Conservation (phyloP, 2,329 filamentous ascomycete genomes). For the Phialophora verrucosa region DNA sequence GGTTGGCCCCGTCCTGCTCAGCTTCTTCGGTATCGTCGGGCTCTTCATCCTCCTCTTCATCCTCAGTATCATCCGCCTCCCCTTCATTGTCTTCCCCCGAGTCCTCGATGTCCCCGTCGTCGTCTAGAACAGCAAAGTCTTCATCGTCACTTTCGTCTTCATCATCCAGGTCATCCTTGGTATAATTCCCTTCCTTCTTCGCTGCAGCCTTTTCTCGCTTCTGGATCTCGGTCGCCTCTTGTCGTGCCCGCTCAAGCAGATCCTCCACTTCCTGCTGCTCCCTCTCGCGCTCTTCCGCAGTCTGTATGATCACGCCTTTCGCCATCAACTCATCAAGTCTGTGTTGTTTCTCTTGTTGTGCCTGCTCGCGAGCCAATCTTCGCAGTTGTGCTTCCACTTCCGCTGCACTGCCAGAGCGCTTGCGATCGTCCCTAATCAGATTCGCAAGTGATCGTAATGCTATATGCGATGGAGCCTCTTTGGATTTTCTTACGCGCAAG, state of each 20-base stretch:
- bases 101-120: conserved; percentile 51
- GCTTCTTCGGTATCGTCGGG: conserved; percentile 37
- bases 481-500: conserved; percentile 66
- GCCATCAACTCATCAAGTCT: conserved; percentile 76
- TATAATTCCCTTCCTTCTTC: conserved; percentile 65
- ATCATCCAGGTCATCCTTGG: conserved; percentile 55
- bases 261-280: conserved; percentile 86
- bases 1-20: conserved; percentile 35
- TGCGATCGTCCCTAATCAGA: conserved; percentile 62
- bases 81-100: conserved; percentile 51
- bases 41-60: conserved; percentile 37
- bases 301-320: conserved; percentile 81
- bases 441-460: conserved; percentile 76
- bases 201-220: conserved; percentile 75
- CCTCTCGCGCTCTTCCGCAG: conserved; percentile 81
- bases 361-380: conserved; percentile 78
- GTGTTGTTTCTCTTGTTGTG: conserved; percentile 75
- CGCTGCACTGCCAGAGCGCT: conserved; percentile 67
- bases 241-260: conserved; percentile 80
- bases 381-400: conserved; percentile 73
- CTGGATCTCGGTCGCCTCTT: conserved; percentile 79
- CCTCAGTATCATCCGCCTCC: conserved; percentile 41
- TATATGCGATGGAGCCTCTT: conserved; percentile 68
- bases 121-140: conserved; percentile 53
- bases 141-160: conserved; percentile 64